phyloP scores from a whole-genome alignment of 495 filamentous ascomycete genomes.

The Physcia stellaris region DNA sequence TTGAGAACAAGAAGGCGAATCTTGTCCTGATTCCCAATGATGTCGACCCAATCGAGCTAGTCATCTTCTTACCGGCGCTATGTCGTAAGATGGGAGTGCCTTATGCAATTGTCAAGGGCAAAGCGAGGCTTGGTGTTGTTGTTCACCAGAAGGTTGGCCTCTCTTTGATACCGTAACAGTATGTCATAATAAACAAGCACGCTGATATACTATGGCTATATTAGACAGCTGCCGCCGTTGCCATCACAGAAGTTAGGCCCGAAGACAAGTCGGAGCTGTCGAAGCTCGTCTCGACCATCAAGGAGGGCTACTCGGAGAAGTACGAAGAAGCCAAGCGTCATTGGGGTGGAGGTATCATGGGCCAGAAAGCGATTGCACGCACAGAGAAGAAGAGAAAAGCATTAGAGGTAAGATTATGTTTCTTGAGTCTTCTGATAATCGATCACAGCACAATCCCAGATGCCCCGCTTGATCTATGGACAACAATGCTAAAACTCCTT shows the following conservation, averaged over 20 bases:
- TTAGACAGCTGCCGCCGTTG: conserved; percentile 89
- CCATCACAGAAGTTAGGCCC: conserved; percentile 85
- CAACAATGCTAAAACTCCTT: no score
- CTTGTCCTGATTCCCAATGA: conserved; percentile 98
- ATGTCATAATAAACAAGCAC: no score
- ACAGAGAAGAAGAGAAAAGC: conserved; percentile 96
- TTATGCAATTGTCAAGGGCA: conserved; percentile 99
- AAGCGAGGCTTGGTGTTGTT: conserved; percentile 95
- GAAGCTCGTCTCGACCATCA: conserved; percentile 91
- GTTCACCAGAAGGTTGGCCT: conserved; percentile 94
- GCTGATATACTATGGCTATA: neutral
- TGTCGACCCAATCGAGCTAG: conserved; percentile 98
- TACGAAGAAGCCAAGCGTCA: conserved; percentile 82
- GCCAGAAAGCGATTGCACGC: conserved; percentile 84
- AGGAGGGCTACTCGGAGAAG: conserved; percentile 96
- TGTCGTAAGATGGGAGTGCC: conserved; percentile 99
- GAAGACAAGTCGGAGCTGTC: conserved; percentile 97
- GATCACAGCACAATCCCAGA: no score
- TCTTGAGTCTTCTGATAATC: no score
- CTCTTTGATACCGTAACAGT: conserved; percentile 1
- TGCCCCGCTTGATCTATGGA: no score
- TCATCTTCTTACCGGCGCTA: conserved; percentile 96
- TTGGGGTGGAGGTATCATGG: conserved; percentile 99
- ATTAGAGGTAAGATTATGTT: no score
- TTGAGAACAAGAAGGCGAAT: conserved; percentile 99